Percentiles rank a stretch among this genome's conserved stretches.
Conservation (phyloP, 495 filamentous ascomycete genomes). For the Talaromyces nanjingensis region DNA sequence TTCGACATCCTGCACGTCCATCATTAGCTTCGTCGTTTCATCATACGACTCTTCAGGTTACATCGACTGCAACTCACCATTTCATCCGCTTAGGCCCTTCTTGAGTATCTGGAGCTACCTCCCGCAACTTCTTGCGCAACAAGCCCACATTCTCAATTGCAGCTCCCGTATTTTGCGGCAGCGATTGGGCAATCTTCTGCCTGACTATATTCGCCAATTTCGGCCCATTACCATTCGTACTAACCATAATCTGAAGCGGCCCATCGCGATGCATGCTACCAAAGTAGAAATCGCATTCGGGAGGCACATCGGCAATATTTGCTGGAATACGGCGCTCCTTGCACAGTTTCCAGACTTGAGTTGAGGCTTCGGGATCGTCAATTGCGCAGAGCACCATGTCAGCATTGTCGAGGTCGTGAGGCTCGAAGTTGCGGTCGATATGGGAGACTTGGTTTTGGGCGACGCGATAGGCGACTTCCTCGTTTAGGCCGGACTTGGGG, state of each 20-base stretch:
- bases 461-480: constrained; percentile 80
- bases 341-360: constrained; percentile 85
- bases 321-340: constrained; percentile 76
- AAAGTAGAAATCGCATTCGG: constrained; percentile 98
- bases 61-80: constrained; percentile 50
- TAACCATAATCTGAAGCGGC: constrained; percentile 95
- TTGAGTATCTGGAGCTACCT: constrained; percentile 60
- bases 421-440: constrained; percentile 73
- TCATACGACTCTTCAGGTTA: background rate
- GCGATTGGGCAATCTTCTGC: constrained; percentile 65
- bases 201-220: constrained; percentile 83
- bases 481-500: constrained; percentile 71
- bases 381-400: constrained; percentile 89
- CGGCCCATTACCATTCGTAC: constrained; percentile 94
- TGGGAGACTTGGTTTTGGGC: constrained; percentile 64
- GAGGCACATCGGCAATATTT: constrained; percentile 94
- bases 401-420: constrained; percentile 68
- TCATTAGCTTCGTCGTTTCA: background rate
- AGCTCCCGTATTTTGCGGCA: constrained; percentile 71
- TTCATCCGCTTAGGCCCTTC: constrained; percentile 88
- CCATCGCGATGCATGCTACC: constrained; percentile 92
- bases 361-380: constrained; percentile 83
- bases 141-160: constrained; percentile 79
- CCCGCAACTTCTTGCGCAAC: constrained; percentile 70
- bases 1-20: constrained; percentile 63